phyloP scores from a whole-genome alignment of 345 rosid genomes.

The Atalantia buxifolia region DNA sequence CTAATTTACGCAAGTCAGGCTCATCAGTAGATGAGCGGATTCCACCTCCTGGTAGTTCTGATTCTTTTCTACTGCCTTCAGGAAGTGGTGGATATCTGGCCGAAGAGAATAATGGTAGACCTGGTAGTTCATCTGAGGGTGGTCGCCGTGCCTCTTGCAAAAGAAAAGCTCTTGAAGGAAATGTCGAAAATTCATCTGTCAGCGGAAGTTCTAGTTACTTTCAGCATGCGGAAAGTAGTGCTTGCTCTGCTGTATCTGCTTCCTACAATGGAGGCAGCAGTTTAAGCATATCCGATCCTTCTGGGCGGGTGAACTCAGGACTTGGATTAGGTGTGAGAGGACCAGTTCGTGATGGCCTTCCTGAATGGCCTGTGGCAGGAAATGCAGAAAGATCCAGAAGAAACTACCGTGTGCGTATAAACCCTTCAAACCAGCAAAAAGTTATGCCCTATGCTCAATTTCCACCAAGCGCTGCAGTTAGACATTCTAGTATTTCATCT shows the following conservation, averaged over 20 bases:
- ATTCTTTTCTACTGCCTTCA: slow-evolving; percentile 33
- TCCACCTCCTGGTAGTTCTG: slow-evolving; percentile 29
- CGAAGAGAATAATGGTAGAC: slow-evolving; percentile 39
- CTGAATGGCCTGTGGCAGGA: slow-evolving; percentile 33
- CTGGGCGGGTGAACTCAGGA: slow-evolving; percentile 45
- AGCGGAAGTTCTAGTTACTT: slow-evolving; percentile 51
- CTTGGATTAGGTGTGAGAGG: slow-evolving; percentile 48
- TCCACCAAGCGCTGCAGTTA: slow-evolving; percentile 43
- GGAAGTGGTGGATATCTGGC: slow-evolving; percentile 38
- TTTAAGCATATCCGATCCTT: slow-evolving; percentile 36
- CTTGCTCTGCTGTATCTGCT: slow-evolving; percentile 37
- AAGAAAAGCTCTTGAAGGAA: slow-evolving; percentile 72
- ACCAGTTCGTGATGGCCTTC: slow-evolving; percentile 26
- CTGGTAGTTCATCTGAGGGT: slow-evolving; percentile 49
- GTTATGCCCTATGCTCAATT: slow-evolving; percentile 34
- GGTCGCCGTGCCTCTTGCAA: slow-evolving; percentile 64
- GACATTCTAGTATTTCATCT: slow-evolving; percentile 40
- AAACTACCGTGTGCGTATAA: slow-evolving; percentile 53
- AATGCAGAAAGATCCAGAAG: slow-evolving; percentile 47
- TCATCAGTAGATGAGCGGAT: slow-evolving; percentile 31
- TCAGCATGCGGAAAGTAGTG: slow-evolving; percentile 51
- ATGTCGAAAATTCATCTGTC: slow-evolving; percentile 58
- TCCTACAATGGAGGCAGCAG: slow-evolving; percentile 33
- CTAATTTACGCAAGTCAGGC: slow-evolving; percentile 35
- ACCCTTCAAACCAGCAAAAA: slow-evolving; percentile 49